Conservation (phyloP, 164 flowering plant species). For the Vitis vinifera region DNA sequence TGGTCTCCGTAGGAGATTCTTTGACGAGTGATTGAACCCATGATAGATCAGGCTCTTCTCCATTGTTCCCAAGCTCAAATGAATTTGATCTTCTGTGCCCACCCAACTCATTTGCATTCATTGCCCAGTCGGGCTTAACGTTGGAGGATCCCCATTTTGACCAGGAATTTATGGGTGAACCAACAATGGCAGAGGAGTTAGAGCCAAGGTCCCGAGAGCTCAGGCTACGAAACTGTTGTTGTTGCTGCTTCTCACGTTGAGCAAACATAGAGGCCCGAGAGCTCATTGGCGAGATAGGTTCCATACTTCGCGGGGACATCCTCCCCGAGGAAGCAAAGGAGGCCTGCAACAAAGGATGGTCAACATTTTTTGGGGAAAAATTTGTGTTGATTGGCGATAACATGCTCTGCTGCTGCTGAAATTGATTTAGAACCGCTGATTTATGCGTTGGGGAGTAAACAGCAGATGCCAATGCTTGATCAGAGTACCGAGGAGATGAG, state of each 20-base stretch:
- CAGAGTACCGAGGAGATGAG: constrained; percentile 67
- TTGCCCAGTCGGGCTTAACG: constrained; percentile 76
- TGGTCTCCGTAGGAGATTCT: constrained; percentile 78
- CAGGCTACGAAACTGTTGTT: constrained; percentile 70
- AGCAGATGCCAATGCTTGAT: constrained; percentile 47
- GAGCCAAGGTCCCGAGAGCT: constrained; percentile 83
- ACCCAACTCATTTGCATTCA: constrained; percentile 56
- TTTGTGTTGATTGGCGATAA: constrained; percentile 76
- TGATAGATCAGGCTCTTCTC: constrained; percentile 90
- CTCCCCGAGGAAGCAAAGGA: constrained; percentile 72
- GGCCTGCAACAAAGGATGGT: constrained; percentile 68
- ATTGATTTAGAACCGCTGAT: constrained; percentile 68
- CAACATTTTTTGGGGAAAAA: constrained; percentile 69
- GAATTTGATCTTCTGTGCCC: constrained; percentile 66
- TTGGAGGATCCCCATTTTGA: constrained; percentile 73
- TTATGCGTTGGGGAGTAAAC: constrained; percentile 81
- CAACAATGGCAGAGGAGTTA: constrained; percentile 35
- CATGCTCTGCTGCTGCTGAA: constrained; percentile 85
- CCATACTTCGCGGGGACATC: constrained; percentile 80
- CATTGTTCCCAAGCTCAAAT: constrained; percentile 56
- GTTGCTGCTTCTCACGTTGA: constrained; percentile 64
- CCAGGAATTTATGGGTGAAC: constrained; percentile 56
- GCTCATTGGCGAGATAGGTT: constrained; percentile 78
- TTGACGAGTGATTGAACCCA: constrained; percentile 94
- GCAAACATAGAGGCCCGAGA: constrained; percentile 60